Base-by-base conservation (phyloP, 2,329 filamentous ascomycete genomes). In the Achaetomium macrosporum region DNA sequence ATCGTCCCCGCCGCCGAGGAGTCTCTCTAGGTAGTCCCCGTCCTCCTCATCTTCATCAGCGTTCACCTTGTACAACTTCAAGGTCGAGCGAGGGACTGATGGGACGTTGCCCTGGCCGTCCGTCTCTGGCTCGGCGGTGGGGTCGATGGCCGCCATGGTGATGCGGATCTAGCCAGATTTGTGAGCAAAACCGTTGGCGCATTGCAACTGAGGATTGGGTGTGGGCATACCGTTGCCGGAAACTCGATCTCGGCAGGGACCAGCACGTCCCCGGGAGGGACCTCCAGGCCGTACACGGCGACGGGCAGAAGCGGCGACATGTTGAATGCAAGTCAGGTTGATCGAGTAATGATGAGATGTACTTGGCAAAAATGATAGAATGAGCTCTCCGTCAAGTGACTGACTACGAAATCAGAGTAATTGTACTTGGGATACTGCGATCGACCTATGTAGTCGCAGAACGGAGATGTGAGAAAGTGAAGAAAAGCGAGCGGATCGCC, bases 61-160 rank as follows among this genome's bases (percentile, higher is more conserved):
- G 58, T 82, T 82, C 67, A 85, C 79, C 70, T 92, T 92, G 69
- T 97, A 80, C 62, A 99, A 79, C 76, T 93, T 96, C 65, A 99
- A 77, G 47, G 93, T 99, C 50, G 93, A 87, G 63, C 91, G 87
- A 63, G 85, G 81, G 57, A 83, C 72, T 53, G 73, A 71, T 63
- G 81, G 81, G 55, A 81, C 71, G 65, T 84, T 82, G 63, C 77
- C 79, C 48, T 80, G 78, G 53, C 78, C 77, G 61, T 85, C 83
- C 54, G 77, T 77, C 69, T 89, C 80, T 35, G 84, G 79, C 63
- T 83, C 78, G 64, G 88, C 88, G 65, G 83, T 90, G 54, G 93
- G 93, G 69, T 99, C 92, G 69, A 99, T 86, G 61, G 93, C 93
- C 65, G 95, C 93, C 93, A 99, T 99, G 66, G 91, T 97, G 68